Evolutionary conservation across 441 rosid species (phyloP), one percentile per base, ranked within the genome.

Genomic region (Jatropha podagrica): DNA sequence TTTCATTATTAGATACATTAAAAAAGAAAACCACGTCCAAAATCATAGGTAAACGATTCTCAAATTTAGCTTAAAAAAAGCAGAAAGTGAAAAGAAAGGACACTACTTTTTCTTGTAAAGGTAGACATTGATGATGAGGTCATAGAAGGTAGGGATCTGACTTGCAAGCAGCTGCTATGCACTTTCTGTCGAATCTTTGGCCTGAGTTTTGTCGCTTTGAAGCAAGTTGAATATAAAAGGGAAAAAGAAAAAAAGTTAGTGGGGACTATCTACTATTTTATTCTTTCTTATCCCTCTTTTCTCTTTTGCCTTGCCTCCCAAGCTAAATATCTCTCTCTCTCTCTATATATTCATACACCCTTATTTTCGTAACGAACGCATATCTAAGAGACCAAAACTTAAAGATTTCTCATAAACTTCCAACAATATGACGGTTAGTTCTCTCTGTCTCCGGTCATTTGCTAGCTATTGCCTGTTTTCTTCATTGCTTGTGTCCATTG

Each of bases 371-470:
- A 32, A 32, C 32, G 2, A 32, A 32, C 67, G 27, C 27, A 48
- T 64, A 46, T 48, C 44, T 44, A 44, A 2, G 10, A 44, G 2
- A 44, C 48, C 48, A 44, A 44, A 44, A 44, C 7, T 18, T 20
- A 58, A 54, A 54, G 58, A 15, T 10, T 71, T 73, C 72, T 20
- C 44, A 1, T 4, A 23, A 61, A 8, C 64, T 60, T 65, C 44
- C 63, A 74, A 44, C 32, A 32, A 72, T 40, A 86, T 82, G 88
- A 74, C 84, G 81, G 88, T 86, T 44, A 48, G 74, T 55, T 52
- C 14, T 58, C 52, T 66, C 44, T 68, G 37, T 38, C 72, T 44
- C 10, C 32, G 26, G 27, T 56, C 26, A 52, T 56, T 18, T 54
- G 52, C 62, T 20, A 20, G 7, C n/a, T 52, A 54, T 9, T 49